Base-by-base conservation (phyloP, 441 rosid genomes). In the Macaranga tanarius region DNA sequence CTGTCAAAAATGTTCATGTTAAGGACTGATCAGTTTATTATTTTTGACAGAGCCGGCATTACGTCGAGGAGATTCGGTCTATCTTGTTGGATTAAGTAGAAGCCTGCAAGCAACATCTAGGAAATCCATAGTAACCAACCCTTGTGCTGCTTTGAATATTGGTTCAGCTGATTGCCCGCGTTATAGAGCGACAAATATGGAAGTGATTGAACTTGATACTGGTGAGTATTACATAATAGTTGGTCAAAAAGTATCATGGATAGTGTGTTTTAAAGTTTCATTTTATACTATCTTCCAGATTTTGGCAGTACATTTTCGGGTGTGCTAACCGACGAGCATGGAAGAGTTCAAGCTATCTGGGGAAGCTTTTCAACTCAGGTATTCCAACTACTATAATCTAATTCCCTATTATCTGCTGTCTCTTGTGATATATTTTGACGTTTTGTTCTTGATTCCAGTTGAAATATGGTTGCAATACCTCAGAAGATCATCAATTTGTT, bases 291-390 rank as follows among this genome's bases (percentile, higher is more conserved):
- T 79, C 54, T 83, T 79, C 74, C 91, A 93, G 98, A 93, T 87
- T 93, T 93, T 89, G 99, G 99, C 65, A 89, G 93, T 87, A 74
- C 98, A 59, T 92, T 96, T 80, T 92, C 99, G 20, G 99, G 99
- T 60, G 99, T 91, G 72, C 87, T 96, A 69, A 82, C 97, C 67
- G 94, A 92, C 86, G 97, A 92, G 88, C 89, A 44, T 22, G 99
- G 98, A 81, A 86, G 88, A 84, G 94, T 96, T 71, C 91, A 88
- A 80, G 99, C 99, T 75, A 80, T 96, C 48, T 96, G 99, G 99
- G 99, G 89, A 84, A 88, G 97, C 88, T 96, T 96, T 87, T 96
- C 97, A 13, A 92, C 94, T 78, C 95, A 90, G 97, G 99, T 93
- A 79, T 76, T 55, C 13, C 67, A 62, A 72, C 79, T 60, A 3